Evolutionary conservation across 1,284 basidiomycete species (phyloP).

Genomic region (Ganoderma lucidum): DNA sequence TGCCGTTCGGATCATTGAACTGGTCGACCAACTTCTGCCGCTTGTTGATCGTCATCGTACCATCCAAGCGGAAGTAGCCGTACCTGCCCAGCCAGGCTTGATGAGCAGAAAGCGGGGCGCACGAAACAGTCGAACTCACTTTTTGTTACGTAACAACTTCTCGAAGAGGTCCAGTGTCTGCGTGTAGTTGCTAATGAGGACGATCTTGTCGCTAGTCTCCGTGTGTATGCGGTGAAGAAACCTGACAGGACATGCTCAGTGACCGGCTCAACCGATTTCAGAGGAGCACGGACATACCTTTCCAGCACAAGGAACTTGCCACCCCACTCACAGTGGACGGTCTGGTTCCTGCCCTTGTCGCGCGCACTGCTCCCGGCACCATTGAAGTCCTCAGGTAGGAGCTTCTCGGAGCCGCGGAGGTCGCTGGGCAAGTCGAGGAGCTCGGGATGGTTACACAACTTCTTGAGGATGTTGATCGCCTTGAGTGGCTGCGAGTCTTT

Average conservation of each 20-base stretch:
- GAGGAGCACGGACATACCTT: conserved; percentile 56
- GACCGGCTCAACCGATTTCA: background rate
- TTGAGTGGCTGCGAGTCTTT: conserved; percentile 95
- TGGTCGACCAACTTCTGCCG: conserved; percentile 97
- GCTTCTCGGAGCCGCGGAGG: conserved; percentile 83
- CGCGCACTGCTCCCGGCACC: conserved; percentile 55
- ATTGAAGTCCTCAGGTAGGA: conserved; percentile 87
- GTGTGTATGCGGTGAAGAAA: conserved; percentile 87
- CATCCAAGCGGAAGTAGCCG: conserved; percentile 92
- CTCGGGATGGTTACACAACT: conserved; percentile 98
- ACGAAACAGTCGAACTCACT: conserved; percentile 55
- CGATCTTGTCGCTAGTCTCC: conserved; percentile 95
- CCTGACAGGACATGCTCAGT: conserved; percentile 47
- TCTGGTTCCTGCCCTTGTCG: conserved; percentile 56
- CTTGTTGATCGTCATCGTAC: conserved; percentile 93
- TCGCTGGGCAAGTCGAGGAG: conserved; percentile 90
- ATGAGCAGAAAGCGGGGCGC: conserved; percentile 6
- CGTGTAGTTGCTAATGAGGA: conserved; percentile 98
- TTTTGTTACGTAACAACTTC: conserved; percentile 84
- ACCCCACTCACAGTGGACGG: conserved; percentile 80
- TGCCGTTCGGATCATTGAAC: conserved; percentile 96
- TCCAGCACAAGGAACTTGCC: conserved; percentile 97
- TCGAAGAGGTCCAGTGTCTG: conserved; percentile 97
- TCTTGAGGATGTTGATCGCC: conserved; percentile 96
- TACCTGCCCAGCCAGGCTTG: conserved; percentile 63